Conservation (phyloP, 176 grass and related monocot genomes). For the Oryza meridionalis region DNA sequence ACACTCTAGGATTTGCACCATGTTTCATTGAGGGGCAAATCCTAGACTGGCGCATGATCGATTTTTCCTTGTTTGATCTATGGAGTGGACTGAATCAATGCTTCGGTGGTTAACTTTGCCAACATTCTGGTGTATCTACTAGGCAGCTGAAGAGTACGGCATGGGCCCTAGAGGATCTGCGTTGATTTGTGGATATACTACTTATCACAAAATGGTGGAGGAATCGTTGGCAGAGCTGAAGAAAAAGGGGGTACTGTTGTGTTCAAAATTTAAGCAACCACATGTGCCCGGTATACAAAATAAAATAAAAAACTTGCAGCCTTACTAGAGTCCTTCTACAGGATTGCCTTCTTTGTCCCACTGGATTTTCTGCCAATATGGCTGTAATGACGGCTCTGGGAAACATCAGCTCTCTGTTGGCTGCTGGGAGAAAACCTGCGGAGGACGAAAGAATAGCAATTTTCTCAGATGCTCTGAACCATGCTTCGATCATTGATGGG, state of each 20-base stretch:
- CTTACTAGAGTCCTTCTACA: slow-evolving; percentile 35
- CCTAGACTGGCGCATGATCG: not conserved
- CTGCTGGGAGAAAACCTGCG: slow-evolving; percentile 49
- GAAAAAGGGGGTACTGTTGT: slow-evolving; percentile 57
- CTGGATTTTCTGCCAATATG: slow-evolving; percentile 89
- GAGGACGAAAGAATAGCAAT: slow-evolving; percentile 60
- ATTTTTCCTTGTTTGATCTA: not conserved
- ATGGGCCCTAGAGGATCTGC: slow-evolving; percentile 94
- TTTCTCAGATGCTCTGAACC: slow-evolving; percentile 90
- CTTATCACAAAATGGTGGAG: slow-evolving; percentile 79
- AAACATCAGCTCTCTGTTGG: slow-evolving; percentile 67
- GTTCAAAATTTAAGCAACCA: not conserved
- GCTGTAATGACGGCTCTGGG: slow-evolving; percentile 75
- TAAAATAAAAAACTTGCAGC: not conserved
- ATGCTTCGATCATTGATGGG: slow-evolving; percentile 96
- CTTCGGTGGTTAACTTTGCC: not conserved
- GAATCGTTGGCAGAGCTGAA: slow-evolving; percentile 67
- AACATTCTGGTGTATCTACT: slow-evolving; percentile 8
- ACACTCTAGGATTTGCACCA: not conserved
- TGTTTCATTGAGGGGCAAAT: not conserved
- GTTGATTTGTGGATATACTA: slow-evolving; percentile 77
- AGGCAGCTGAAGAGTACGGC: slow-evolving; percentile 76
- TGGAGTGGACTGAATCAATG: not conserved
- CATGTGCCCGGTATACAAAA: not conserved
- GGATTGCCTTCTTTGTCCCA: slow-evolving; percentile 91